These are phyloP conservation scores for Penstemon eatonii DNA, from an alignment of 257 asterid species.

Conservation along the genomic window DNA sequence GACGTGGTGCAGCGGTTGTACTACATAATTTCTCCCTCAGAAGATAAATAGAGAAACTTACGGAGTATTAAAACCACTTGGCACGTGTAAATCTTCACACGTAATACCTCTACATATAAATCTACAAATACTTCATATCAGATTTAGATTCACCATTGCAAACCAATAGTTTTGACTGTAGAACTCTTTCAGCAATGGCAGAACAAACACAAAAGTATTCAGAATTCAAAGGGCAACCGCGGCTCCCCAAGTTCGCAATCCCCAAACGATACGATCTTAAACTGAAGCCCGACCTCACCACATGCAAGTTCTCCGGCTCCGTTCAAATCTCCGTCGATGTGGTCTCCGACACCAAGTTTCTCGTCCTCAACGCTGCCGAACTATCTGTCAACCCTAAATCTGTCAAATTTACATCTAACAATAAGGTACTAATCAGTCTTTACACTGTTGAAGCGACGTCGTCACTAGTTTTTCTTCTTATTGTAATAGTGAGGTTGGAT, in stretches of 20 bases:
- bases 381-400: constrained; percentile 58
- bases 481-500: background rate
- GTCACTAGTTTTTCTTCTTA: background rate
- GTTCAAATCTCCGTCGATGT: constrained; percentile 68
- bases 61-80: background rate
- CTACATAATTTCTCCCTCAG: no score
- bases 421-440: constrained; percentile 40
- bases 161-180: background rate
- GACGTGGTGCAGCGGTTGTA: no score
- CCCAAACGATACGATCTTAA: constrained; percentile 81
- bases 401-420: constrained; percentile 52
- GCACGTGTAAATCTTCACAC: background rate
- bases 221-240: constrained; percentile 75
- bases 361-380: constrained; percentile 86
- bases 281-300: constrained; percentile 75
- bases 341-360: constrained; percentile 62
- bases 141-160: background rate
- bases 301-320: constrained; percentile 82
- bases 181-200: constrained; percentile 41
- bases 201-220: constrained; percentile 45
- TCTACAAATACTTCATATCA: background rate
- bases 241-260: constrained; percentile 82
- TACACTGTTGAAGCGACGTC: constrained; percentile 6
- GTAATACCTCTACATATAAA: background rate
- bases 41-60: no score